A percentile compares a stretch with the other conserved stretches of the same genome.
phyloP scores from a whole-genome alignment of 2,329 filamentous ascomycete species.

The Exophiala phaeomuriformis region DNA sequence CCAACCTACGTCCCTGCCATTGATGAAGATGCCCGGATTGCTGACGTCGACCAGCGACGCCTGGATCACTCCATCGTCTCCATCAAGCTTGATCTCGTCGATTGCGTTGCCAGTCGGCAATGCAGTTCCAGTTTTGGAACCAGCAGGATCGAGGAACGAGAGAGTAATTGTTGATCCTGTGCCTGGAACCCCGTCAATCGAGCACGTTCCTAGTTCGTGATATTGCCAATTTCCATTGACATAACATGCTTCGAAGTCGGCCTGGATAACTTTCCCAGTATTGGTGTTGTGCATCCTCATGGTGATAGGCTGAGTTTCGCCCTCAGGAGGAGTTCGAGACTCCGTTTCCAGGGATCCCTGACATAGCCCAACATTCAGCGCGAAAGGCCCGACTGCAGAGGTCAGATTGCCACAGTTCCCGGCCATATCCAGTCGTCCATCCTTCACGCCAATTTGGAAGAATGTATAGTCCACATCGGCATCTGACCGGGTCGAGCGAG shows the following conservation, averaged over 20 bases:
- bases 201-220: constrained; percentile 45
- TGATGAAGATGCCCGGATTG: constrained; percentile 58
- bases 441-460: constrained; percentile 58
- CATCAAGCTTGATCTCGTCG: constrained; percentile 42
- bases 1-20: constrained; percentile 47
- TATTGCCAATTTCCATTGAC: constrained; percentile 25
- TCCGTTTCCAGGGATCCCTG: not conserved
- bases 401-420: constrained; percentile 74
- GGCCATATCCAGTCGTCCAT: constrained; percentile 55
- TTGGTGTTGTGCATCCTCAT: constrained; percentile 65
- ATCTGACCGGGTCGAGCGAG: constrained; percentile 41
- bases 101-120: constrained; percentile 53
- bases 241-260: constrained; percentile 46
- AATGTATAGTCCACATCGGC: constrained; percentile 66
- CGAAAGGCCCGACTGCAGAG: constrained; percentile 59
- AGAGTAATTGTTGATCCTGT: constrained; percentile 51
- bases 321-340: not conserved
- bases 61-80: constrained; percentile 31
- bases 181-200: constrained; percentile 58
- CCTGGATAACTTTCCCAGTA: constrained; percentile 56
- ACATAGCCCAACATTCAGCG: constrained; percentile 28
- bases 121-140: constrained; percentile 55
- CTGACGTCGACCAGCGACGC: constrained; percentile 57
- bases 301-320: constrained; percentile 32
- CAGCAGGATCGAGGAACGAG: constrained; percentile 56